These are phyloP conservation scores for Alternaria longipes DNA, from an alignment of 2,329 filamentous ascomycete genomes.

Conservation along the genomic window DNA sequence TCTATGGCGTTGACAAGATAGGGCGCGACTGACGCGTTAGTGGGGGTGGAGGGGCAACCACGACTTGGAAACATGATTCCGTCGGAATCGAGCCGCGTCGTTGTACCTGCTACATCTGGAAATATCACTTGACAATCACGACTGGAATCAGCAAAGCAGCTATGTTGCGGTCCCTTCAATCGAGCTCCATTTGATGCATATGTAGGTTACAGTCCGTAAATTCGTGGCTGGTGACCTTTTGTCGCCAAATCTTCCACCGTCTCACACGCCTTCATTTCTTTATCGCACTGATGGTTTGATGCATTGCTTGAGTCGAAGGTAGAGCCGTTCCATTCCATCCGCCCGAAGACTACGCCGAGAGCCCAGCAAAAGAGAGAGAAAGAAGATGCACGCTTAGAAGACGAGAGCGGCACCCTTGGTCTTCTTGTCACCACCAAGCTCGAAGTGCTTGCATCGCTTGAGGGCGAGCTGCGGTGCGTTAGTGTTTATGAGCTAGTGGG, in stretches of 20 bases:
- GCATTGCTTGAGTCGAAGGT: slow-evolving; percentile 47
- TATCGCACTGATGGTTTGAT: slow-evolving; percentile 32
- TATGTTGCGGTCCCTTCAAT: slow-evolving; percentile 44
- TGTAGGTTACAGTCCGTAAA: slow-evolving; percentile 51
- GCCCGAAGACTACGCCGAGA: slow-evolving; percentile 52
- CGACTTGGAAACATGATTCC: slow-evolving; percentile 15
- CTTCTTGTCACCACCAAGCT: slow-evolving; percentile 99
- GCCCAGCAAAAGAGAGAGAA: slow-evolving; percentile 53
- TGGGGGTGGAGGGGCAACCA: slow-evolving; percentile 39
- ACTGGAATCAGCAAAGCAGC: neutral
- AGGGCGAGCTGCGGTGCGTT: slow-evolving; percentile 81
- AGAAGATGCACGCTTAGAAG: slow-evolving; percentile 78
- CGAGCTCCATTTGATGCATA: slow-evolving; percentile 53
- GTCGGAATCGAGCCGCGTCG: neutral
- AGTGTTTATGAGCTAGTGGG: slow-evolving; percentile 14
- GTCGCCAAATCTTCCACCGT: slow-evolving; percentile 42
- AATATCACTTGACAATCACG: slow-evolving; percentile 7
- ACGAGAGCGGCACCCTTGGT: slow-evolving; percentile 99
- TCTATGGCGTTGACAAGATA: slow-evolving; percentile 16
- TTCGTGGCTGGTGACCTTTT: slow-evolving; percentile 47
- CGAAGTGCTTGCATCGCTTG: slow-evolving; percentile 99
- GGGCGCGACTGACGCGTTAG: slow-evolving; percentile 27
- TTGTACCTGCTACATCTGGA: slow-evolving; percentile 8
- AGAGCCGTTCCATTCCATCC: slow-evolving; percentile 48
- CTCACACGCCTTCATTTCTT: slow-evolving; percentile 38